A percentile compares a stretch with the other conserved stretches of the same genome.
Conservation (phyloP, 495 filamentous ascomycete species). For the Oidiodendron maius region DNA sequence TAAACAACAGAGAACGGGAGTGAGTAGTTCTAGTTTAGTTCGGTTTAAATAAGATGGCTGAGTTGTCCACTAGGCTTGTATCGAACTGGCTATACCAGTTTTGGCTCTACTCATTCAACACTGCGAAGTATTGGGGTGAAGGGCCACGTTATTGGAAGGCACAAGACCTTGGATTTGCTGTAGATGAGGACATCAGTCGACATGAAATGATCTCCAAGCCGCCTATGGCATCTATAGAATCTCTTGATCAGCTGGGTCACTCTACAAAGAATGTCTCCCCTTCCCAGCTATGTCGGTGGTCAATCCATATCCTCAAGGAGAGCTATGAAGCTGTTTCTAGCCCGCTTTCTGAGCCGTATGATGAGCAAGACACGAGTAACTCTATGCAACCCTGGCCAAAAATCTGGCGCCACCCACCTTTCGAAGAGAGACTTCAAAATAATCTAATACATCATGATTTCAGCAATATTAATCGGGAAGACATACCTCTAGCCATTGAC, state of each 20-base stretch:
- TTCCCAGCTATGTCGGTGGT: background rate
- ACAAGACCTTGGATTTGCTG: background rate
- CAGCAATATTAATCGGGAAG: background rate
- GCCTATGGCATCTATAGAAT: background rate
- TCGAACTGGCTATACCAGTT: background rate
- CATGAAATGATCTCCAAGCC: background rate
- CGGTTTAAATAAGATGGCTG: background rate
- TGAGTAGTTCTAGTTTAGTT: background rate
- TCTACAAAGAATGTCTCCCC: background rate
- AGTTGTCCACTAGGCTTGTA: background rate
- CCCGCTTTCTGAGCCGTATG: background rate
- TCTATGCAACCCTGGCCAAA: background rate
- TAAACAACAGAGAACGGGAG: background rate
- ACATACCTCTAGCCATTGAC: background rate
- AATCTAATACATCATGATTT: background rate
- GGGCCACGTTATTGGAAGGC: background rate
- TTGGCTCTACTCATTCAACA: background rate
- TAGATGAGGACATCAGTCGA: background rate
- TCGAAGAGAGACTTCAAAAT: background rate
- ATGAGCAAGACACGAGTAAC: background rate
- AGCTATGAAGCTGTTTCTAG: background rate
- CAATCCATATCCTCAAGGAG: background rate
- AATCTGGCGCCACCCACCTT: background rate
- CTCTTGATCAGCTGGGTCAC: background rate
- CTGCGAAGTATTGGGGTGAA: background rate